Evolutionary conservation across 2,329 filamentous ascomycete genomes (phyloP), one percentile per base, ranked within the genome.

Genomic region (Curvularia sp.): DNA sequence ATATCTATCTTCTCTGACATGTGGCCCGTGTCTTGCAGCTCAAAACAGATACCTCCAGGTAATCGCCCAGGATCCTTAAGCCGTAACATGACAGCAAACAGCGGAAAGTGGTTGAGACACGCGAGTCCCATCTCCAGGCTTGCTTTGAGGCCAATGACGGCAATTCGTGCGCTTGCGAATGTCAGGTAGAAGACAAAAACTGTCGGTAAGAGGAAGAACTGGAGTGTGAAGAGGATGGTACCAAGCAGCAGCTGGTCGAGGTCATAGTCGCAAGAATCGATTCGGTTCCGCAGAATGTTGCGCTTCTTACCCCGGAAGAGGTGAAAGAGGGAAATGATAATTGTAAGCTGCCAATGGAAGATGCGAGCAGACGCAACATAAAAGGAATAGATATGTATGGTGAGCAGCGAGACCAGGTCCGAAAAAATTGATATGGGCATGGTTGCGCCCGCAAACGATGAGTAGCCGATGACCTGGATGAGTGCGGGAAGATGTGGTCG

Each of bases 261-360:
- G 75, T 98, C 95, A 79, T 99, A 99, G 79, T 98, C 95, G 82
- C 95, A 99, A 47, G 93, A 97, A 76, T 99, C 95, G 71, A 99
- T 98, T 79, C 95, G 93, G 73, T 97, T 97, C 61, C 96, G 90
- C 22, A 99, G 86, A 15, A 99, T 90, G 68, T 99, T 99, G 74
- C 96, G 90, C 78, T 99, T 99, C 81, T 97, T 98, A 58, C 95
- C 96, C 31, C 94, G 91, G 75, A 99, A 99, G 9, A 99, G 88
- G 75, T 99, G 96, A 78, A 99, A 99, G n/a, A 99, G 87, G 10
- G 94, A 98, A 65, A 94, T 89, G 64, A 99, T 89, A 62, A 99
- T 98, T 3, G 91, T 96, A 61, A 99, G 88, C 78, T 99, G 95
- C 95, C 95, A 99, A 79, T 98, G 93, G 78, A 94, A 99, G 71